Percentiles rank a stretch among this genome's conserved stretches.
These are phyloP conservation scores for Phytopythium cucurbitacearum DNA, from an alignment of 352 stramenopile species.

Conservation along the genomic window DNA sequence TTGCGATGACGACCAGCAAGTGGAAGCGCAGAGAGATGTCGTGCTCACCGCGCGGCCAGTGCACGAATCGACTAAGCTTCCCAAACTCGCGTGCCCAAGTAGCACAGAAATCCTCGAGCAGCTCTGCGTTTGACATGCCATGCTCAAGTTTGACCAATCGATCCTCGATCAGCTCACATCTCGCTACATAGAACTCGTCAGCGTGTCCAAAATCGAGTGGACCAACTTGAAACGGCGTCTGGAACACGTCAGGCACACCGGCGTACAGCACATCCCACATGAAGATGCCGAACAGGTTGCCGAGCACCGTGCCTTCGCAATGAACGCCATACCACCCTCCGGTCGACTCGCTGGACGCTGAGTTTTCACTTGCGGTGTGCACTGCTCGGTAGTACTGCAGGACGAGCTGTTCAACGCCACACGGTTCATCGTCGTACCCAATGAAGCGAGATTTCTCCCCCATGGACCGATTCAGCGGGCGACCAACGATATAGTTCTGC, in stretches of 20 bases:
- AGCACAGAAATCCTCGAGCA: conserved; percentile 30
- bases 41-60: conserved; percentile 30
- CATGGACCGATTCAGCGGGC: conserved; percentile 69
- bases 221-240: conserved; percentile 74
- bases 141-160: conserved; percentile 34
- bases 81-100: conserved; percentile 43
- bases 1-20: conserved; percentile 43
- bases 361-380: conserved; percentile 7
- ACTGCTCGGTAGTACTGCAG: conserved; percentile 67
- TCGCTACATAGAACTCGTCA: conserved; percentile 38
- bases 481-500: conserved; percentile 50
- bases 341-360: background rate
- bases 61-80: conserved; percentile 61
- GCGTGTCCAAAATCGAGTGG: conserved; percentile 74
- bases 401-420: conserved; percentile 81
- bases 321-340: conserved; percentile 86
- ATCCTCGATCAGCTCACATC: conserved; percentile 38
- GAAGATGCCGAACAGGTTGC: conserved; percentile 80
- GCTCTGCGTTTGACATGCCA: conserved; percentile 31
- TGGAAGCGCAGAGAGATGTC: conserved; percentile 38
- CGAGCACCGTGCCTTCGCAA: conserved; percentile 68
- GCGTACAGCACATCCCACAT: conserved; percentile 88
- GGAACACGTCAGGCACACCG: conserved; percentile 77
- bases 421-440: conserved; percentile 83
- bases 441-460: conserved; percentile 85